These are phyloP conservation scores for Cryptococcus neoformans DNA, from an alignment of 1,284 basidiomycete genomes.

Conservation along the genomic window DNA sequence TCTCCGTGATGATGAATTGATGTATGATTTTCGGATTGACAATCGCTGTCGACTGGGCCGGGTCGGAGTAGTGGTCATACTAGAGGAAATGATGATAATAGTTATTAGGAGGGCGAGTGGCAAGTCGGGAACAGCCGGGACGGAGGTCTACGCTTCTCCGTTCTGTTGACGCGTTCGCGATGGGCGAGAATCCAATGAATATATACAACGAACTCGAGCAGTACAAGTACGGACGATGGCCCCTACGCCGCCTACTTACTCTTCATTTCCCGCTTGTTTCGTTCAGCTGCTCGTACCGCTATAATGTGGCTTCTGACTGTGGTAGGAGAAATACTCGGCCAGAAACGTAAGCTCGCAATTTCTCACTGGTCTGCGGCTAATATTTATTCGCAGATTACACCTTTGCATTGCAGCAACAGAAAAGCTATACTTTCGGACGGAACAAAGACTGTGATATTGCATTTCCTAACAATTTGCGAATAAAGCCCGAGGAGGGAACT, in stretches of 20 bases:
- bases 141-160: too few relatives aligned
- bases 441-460: conserved; percentile 30
- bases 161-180: not conserved
- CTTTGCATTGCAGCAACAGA: conserved; percentile 35
- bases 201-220: too few relatives aligned
- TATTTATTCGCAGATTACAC: conserved; percentile 29
- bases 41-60: too few relatives aligned
- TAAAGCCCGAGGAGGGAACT: conserved; percentile 30
- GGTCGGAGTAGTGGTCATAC: too few relatives aligned
- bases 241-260: too few relatives aligned
- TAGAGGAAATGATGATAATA: too few relatives aligned
- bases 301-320: conserved; percentile 42
- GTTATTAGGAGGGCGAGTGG: not conserved
- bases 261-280: too few relatives aligned
- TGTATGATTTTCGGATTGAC: not conserved
- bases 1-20: not conserved
- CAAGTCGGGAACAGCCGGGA: not conserved
- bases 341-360: conserved; percentile 22
- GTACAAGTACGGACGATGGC: too few relatives aligned
- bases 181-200: not conserved
- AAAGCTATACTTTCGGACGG: conserved; percentile 34
- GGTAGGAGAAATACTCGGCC: conserved; percentile 40
- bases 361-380: not conserved
- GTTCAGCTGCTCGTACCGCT: too few relatives aligned
- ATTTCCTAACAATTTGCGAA: conserved; percentile 15